Evolutionary conservation across 352 stramenopile genomes (phyloP).

Genomic region (Phytophthora sp.): DNA sequence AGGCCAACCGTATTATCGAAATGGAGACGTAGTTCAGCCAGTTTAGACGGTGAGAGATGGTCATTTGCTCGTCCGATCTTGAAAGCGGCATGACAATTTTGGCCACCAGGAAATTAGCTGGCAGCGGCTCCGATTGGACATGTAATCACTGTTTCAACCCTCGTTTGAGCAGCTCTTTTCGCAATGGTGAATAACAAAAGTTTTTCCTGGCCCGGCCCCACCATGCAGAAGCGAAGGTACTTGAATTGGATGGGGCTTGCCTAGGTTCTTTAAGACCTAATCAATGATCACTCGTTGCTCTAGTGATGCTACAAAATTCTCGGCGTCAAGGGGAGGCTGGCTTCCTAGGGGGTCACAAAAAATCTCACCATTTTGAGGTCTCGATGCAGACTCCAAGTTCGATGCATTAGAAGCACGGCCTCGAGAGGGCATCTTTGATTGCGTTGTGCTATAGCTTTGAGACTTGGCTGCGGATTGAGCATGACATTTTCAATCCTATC

Average conservation of each 20-base stretch:
- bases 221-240: constrained; percentile 1
- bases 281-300: neutral
- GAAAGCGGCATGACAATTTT: constrained; percentile 7
- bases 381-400: too few species aligned
- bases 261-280: neutral
- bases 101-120: constrained; percentile 3
- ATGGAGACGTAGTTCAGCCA: neutral
- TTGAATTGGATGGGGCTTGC: neutral
- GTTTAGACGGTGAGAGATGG: neutral
- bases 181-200: neutral
- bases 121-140: constrained; percentile 2
- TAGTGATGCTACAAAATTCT: too few species aligned
- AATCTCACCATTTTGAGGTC: too few species aligned
- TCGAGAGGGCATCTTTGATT: too few species aligned
- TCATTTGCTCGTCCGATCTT: neutral
- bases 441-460: too few species aligned
- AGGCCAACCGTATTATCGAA: constrained; percentile 2
- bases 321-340: too few species aligned
- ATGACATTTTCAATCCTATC: too few species aligned
- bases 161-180: neutral
- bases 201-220: constrained; percentile 1
- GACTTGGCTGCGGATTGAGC: too few species aligned
- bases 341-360: too few species aligned
- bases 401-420: too few species aligned
- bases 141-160: neutral